Evolutionary conservation across 371 early-diverging fungal genomes (phyloP).

Genomic region (Umbelopsis sp.): DNA sequence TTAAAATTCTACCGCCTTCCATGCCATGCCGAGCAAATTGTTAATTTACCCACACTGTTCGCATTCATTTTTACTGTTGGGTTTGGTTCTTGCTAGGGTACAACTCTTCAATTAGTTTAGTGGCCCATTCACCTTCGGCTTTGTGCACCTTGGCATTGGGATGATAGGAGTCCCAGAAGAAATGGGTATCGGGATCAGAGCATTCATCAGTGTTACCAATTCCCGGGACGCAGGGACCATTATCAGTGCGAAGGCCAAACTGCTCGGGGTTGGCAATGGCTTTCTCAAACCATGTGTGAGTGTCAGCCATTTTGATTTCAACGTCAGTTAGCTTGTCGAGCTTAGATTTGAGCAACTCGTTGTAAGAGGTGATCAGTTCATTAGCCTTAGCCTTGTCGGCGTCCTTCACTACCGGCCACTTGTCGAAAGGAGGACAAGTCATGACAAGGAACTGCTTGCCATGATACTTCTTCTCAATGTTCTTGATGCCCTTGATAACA

Average conservation of each 20-base stretch:
- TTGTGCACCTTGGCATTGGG: constrained; percentile 29
- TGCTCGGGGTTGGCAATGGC: constrained; percentile 21
- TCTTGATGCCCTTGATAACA: constrained; percentile 22
- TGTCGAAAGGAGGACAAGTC: constrained; percentile 27
- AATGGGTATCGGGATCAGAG: constrained; percentile 26
- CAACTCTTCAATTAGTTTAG: neutral
- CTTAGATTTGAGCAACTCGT: constrained; percentile 14
- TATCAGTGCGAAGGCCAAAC: constrained; percentile 19
- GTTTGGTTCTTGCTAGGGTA: neutral
- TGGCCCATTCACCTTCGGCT: constrained; percentile 23
- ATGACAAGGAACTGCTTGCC: constrained; percentile 26
- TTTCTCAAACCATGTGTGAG: constrained; percentile 23
- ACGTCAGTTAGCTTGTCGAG: constrained; percentile 19
- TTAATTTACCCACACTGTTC: too few species aligned
- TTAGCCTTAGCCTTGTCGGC: constrained; percentile 18
- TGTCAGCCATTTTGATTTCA: constrained; percentile 29
- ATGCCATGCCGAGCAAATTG: too few species aligned
- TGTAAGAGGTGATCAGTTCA: constrained; percentile 26
- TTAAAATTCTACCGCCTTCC: too few species aligned
- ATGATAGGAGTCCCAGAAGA: constrained; percentile 30
- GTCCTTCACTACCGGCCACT: constrained; percentile 25
- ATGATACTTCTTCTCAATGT: constrained; percentile 22
- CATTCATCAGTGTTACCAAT: constrained; percentile 30
- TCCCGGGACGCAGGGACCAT: constrained; percentile 30
- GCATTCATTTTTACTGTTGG: neutral